Percentiles rank a stretch among this genome's conserved stretches.
phyloP scores from a whole-genome alignment of 73 alveolate species.

The Breviolum minutum region DNA sequence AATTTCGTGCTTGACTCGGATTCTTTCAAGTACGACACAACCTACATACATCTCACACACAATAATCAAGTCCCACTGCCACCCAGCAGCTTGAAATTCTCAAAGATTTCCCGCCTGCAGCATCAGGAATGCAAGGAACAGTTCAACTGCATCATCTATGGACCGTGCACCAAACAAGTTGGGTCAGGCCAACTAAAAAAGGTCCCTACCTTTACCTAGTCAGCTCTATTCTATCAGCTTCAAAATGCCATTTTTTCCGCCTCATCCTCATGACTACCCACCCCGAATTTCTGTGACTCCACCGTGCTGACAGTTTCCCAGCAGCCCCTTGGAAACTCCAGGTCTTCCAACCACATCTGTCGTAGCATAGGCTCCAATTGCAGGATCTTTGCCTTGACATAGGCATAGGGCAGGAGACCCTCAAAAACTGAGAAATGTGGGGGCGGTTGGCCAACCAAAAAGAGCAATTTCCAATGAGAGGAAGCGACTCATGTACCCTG shows the following conservation, averaged over 20 bases:
- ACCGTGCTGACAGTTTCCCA: neutral
- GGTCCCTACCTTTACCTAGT: too few species aligned
- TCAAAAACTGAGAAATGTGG: neutral
- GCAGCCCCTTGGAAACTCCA: neutral
- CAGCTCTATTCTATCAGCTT: too few species aligned
- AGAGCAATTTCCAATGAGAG: too few species aligned
- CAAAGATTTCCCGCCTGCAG: conserved; percentile 84
- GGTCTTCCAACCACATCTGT: conserved; percentile 46
- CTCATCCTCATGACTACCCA: too few species aligned
- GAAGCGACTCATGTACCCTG: too few species aligned
- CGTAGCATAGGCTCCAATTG: conserved; percentile 36
- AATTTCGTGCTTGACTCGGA: too few species aligned
- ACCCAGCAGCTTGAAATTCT: conserved; percentile 39
- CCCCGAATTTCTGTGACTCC: too few species aligned
- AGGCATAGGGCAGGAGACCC: neutral
- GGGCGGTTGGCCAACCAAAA: too few species aligned
- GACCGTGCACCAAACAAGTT: neutral
- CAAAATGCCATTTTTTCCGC: too few species aligned
- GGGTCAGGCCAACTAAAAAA: neutral
- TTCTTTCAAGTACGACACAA: neutral
- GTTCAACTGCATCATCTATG: neutral
- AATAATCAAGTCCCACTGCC: neutral
- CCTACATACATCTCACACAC: too few species aligned
- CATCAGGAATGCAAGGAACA: neutral
- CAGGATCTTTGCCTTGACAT: conserved; percentile 31